Evolutionary conservation across 495 filamentous ascomycete genomes (phyloP).

Genomic region (Diplogelasinospora grovesii): DNA sequence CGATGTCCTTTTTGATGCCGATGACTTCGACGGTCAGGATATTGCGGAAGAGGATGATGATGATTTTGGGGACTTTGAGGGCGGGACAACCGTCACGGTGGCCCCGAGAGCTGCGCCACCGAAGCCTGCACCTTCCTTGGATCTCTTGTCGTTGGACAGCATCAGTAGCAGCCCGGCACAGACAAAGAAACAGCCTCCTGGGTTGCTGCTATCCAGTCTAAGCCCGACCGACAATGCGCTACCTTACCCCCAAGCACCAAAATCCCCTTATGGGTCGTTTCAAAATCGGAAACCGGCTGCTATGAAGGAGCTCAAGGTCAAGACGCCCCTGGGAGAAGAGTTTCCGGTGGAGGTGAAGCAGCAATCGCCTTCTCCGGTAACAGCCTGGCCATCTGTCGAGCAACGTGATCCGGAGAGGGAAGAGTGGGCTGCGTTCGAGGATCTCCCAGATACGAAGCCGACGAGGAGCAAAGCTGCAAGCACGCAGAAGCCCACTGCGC

Average conservation of each 20-base stretch:
- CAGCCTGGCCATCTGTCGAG: constrained; percentile 39
- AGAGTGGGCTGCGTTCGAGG: constrained; percentile 56
- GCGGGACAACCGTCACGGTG: constrained; percentile 14
- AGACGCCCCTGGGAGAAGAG: constrained; percentile 29
- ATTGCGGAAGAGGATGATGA: constrained; percentile 25
- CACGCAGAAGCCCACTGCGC: background rate
- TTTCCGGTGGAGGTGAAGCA: constrained; percentile 22
- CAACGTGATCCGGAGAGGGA: constrained; percentile 22
- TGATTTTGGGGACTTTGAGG: constrained; percentile 48
- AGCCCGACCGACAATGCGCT: constrained; percentile 6
- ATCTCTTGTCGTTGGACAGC: constrained; percentile 15
- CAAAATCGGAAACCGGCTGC: constrained; percentile 43
- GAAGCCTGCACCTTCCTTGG: constrained; percentile 5
- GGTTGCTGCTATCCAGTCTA: constrained; percentile 19
- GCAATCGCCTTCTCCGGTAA: constrained; percentile 34
- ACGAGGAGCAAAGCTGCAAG: constrained; percentile 14
- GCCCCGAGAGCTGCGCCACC: constrained; percentile 3
- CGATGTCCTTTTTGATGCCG: constrained; percentile 44
- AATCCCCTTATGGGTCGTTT: constrained; percentile 42
- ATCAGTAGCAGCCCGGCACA: constrained; percentile 7
- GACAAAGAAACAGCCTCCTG: constrained; percentile 24
- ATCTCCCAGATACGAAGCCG: constrained; percentile 26
- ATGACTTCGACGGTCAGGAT: constrained; percentile 35
- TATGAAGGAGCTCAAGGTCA: constrained; percentile 31
- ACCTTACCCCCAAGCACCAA: constrained; percentile 38